Evolutionary conservation across 352 stramenopile species (phyloP).

Genomic region (Phytophthora pluvialis): DNA sequence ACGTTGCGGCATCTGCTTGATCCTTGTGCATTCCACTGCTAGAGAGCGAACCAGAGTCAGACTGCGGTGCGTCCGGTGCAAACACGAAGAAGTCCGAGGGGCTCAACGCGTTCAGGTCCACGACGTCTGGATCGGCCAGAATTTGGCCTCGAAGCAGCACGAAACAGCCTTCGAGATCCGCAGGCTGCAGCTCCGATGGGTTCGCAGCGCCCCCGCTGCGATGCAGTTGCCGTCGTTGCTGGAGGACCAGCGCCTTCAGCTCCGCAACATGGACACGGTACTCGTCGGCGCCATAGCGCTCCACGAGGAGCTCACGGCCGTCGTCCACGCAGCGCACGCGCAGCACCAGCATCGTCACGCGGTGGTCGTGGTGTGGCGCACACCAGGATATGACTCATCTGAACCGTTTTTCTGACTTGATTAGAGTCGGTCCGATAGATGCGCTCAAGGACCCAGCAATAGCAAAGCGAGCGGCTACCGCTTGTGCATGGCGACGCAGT

Average conservation of each 20-base stretch:
- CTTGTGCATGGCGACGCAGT: not conserved
- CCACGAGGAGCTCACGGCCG: slow-evolving; percentile 60
- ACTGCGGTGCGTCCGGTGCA: slow-evolving; percentile 38
- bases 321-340: slow-evolving; percentile 64
- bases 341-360: slow-evolving; percentile 34
- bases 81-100: slow-evolving; percentile 73
- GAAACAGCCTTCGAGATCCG: slow-evolving; percentile 39
- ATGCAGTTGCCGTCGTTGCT: slow-evolving; percentile 32
- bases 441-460: not conserved
- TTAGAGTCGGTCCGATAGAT: slow-evolving; percentile 4
- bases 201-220: slow-evolving; percentile 2
- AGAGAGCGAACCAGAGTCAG: not conserved
- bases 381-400: slow-evolving; percentile 13
- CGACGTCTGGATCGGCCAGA: slow-evolving; percentile 59
- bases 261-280: slow-evolving; percentile 51
- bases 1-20: slow-evolving; percentile 16
- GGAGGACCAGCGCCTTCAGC: slow-evolving; percentile 56
- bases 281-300: slow-evolving; percentile 42
- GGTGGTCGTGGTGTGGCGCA: slow-evolving; percentile 11
- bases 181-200: slow-evolving; percentile 1
- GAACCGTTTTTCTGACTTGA: slow-evolving; percentile 28
- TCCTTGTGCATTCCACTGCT: slow-evolving; percentile 18
- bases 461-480: not conserved
- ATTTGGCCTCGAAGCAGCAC: slow-evolving; percentile 65
- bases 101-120: slow-evolving; percentile 61